These are phyloP conservation scores for Stenogyne calaminthoides DNA, from an alignment of 305 asterid genomes.

Conservation along the genomic window DNA sequence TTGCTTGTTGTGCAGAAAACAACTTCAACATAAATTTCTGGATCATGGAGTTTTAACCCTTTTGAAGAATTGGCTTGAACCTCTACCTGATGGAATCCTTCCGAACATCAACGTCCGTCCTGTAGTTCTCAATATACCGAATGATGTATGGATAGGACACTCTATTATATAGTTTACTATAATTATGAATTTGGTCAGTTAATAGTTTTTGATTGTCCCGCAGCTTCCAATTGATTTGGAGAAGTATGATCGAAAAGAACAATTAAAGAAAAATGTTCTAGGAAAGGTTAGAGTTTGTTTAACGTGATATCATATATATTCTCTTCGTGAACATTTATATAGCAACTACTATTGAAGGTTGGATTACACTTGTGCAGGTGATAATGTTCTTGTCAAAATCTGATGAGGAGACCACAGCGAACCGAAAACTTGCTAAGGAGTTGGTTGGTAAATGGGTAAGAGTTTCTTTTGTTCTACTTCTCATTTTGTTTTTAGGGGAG, in stretches of 20 bases:
- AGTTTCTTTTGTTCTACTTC: background rate
- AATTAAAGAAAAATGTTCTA: slow-evolving; percentile 88
- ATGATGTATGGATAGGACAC: slow-evolving; percentile 51
- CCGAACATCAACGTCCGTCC: slow-evolving; percentile 76
- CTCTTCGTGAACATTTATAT: background rate
- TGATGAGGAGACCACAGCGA: too few relatives aligned
- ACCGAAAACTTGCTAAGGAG: slow-evolving; percentile 90
- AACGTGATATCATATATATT: slow-evolving; percentile 26
- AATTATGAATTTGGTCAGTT: slow-evolving; percentile 8
- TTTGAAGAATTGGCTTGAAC: slow-evolving; percentile 86
- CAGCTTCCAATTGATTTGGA: slow-evolving; percentile 89
- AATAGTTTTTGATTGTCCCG: slow-evolving; percentile 34
- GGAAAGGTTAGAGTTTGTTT: too few relatives aligned
- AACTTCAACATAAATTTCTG: slow-evolving; percentile 77
- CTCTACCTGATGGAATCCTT: slow-evolving; percentile 90
- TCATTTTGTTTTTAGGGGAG: background rate
- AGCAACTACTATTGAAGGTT: slow-evolving; percentile 10
- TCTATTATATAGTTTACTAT: background rate
- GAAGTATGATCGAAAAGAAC: slow-evolving; percentile 77
- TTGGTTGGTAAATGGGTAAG: slow-evolving; percentile 98
- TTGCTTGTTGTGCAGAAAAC: slow-evolving; percentile 59
- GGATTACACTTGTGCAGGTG: slow-evolving; percentile 51
- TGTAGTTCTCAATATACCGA: slow-evolving; percentile 65
- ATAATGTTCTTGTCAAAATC: slow-evolving; percentile 86
- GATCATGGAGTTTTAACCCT: too few relatives aligned